A percentile compares a stretch with the other conserved stretches of the same genome.
Evolutionary conservation across 805 yeast species (phyloP).

Genomic region (Metahyphopichia silvanorum): DNA sequence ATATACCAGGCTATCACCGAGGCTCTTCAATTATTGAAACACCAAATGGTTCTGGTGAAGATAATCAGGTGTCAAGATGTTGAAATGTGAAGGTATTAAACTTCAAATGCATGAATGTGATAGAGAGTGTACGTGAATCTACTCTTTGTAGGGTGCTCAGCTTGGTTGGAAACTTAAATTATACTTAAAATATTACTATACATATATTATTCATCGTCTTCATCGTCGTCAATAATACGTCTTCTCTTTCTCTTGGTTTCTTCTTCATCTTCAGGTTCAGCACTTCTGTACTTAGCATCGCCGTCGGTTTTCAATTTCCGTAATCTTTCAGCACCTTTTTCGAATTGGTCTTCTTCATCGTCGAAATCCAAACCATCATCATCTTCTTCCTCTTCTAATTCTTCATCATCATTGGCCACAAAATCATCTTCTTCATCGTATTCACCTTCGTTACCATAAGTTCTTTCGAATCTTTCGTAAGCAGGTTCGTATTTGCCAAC

Average conservation of each 20-base stretch:
- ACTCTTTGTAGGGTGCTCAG: not conserved
- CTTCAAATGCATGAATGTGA: no score
- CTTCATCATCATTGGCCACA: constrained; percentile 44
- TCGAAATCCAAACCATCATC: constrained; percentile 33
- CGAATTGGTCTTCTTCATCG: constrained; percentile 48
- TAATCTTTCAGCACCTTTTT: constrained; percentile 57
- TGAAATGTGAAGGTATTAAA: no score
- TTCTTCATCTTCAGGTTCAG: constrained; percentile 15
- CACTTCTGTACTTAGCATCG: constrained; percentile 41
- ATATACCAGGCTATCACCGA: no score
- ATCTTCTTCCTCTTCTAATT: constrained; percentile 38
- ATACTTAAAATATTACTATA: not conserved
- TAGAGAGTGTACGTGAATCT: not conserved
- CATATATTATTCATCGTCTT: constrained; percentile 42
- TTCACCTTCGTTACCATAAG: constrained; percentile 31
- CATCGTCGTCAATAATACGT: constrained; percentile 49
- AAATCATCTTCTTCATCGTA: constrained; percentile 42
- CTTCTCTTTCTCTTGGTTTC: constrained; percentile 41
- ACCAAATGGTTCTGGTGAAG: no score
- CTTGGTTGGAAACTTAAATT: not conserved
- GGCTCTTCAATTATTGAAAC: no score
- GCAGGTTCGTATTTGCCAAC: constrained; percentile 23
- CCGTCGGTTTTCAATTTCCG: constrained; percentile 55
- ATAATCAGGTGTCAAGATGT: no score
- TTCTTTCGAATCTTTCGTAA: constrained; percentile 35